Evolutionary conservation across 2,329 filamentous ascomycete species (phyloP).

Genomic region (Elsinoe necatrix): DNA sequence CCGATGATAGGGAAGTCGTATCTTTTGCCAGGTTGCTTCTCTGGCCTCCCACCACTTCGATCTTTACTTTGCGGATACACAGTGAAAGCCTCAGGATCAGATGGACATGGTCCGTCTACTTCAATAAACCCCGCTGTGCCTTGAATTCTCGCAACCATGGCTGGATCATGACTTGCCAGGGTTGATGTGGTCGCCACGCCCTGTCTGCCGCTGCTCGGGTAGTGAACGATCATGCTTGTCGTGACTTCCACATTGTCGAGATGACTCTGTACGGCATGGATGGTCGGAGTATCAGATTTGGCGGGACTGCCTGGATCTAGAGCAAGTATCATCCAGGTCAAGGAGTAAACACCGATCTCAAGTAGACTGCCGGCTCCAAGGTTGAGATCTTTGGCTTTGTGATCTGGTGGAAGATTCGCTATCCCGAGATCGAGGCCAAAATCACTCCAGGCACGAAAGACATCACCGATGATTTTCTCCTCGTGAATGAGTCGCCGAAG

Average conservation of each 20-base stretch:
- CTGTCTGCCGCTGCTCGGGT: slow-evolving; percentile 33
- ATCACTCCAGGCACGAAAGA: slow-evolving; percentile 35
- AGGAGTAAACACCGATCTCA: slow-evolving; percentile 39
- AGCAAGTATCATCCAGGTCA: slow-evolving; percentile 35
- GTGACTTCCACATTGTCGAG: slow-evolving; percentile 27
- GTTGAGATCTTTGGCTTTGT: slow-evolving; percentile 29
- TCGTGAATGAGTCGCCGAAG: slow-evolving; percentile 33
- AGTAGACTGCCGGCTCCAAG: slow-evolving; percentile 39
- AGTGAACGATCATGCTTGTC: slow-evolving; percentile 35
- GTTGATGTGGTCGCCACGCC: slow-evolving; percentile 37
- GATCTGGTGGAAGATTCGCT: slow-evolving; percentile 21
- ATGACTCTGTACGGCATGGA: slow-evolving; percentile 32
- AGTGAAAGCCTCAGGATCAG: slow-evolving; percentile 1
- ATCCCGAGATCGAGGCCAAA: slow-evolving; percentile 35
- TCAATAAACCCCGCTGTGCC: slow-evolving; percentile 34
- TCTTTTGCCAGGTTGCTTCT: slow-evolving; percentile 25
- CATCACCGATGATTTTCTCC: slow-evolving; percentile 34
- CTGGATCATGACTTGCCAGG: slow-evolving; percentile 21
- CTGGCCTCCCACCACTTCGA: slow-evolving; percentile 12
- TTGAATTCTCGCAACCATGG: slow-evolving; percentile 34
- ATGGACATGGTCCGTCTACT: slow-evolving; percentile 28
- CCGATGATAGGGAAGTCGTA: slow-evolving; percentile 33
- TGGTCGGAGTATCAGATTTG: slow-evolving; percentile 31
- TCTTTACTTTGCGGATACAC: slow-evolving; percentile 32
- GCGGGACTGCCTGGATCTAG: slow-evolving; percentile 29